Evolutionary conservation across 2,329 filamentous ascomycete genomes (phyloP), one percentile per base, ranked within the genome.

Genomic region (Fusarium sacchari): DNA sequence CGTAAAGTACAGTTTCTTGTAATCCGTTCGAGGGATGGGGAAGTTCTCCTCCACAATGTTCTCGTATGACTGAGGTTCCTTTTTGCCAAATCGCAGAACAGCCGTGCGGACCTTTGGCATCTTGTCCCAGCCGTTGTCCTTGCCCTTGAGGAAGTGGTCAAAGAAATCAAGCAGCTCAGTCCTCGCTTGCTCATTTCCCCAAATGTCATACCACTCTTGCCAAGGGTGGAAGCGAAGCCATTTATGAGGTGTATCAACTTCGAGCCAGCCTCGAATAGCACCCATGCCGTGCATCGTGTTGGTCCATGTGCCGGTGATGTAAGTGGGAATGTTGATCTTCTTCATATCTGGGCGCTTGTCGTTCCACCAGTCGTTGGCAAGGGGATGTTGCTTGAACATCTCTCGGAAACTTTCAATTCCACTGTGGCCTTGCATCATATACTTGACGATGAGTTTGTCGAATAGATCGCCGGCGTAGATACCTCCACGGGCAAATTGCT

Each of bases 161-260:
- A 68, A 68, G 5, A 68, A 68, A 2, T 55, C 42, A 0, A 68
- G 15, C 0, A 68, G 1, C 17, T 68, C 65, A 1, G 28, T 26
- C 0, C 50, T 62, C 5, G 65, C 65, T 28, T 68, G 55, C 3
- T 68, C 36, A 1, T 68, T 68, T 1, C 65, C 65, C 65, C 65
- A 68, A 1, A 68, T 53, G 3, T 68, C 65, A 39, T 68, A 68
- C 65, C 64, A 68, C n/a, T 68, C 65, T 20, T 68, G 65, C 65
- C 65, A 68, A 17, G 65, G 65, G 0, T 68, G 65, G 7, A 60
- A 68, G n/a, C 65, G 55, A 0, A 68, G 64, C 65, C 65, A 68
- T 26, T 68, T 68, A 4, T 68, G 36, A 0, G 65, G 63, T 10
- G 46, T 62, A 5, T 68, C 55, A 2, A 68, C 65, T 22, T 68